Percentiles rank a stretch among this genome's conserved stretches.
phyloP scores from a whole-genome alignment of 768 basidiomycete genomes.

The Tricholoma flavovirens region DNA sequence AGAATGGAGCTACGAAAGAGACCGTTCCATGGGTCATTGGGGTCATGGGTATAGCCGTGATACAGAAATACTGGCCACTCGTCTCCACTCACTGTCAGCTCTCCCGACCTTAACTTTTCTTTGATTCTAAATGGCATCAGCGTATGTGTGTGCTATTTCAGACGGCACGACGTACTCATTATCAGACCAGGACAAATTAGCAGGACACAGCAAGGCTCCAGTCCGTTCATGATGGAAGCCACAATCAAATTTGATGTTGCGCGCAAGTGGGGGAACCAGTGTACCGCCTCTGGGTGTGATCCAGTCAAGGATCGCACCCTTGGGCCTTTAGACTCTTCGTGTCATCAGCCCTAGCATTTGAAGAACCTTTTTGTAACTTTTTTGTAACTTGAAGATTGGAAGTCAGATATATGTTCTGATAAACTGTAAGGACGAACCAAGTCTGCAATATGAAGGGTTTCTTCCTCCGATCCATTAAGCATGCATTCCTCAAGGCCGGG shows the following conservation, averaged over 20 bases:
- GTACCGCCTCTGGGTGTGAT: conserved; percentile 15
- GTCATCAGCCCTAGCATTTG: conserved; percentile 15
- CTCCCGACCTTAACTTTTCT: neutral
- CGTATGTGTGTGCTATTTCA: neutral
- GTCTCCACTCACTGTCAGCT: neutral
- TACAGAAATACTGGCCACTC: neutral
- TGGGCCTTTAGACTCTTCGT: conserved; percentile 16
- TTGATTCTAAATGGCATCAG: neutral
- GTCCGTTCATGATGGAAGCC: conserved; percentile 11
- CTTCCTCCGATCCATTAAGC: conserved; percentile 15
- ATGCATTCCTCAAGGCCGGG: conserved; percentile 9
- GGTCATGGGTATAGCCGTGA: neutral
- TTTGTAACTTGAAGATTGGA: conserved; percentile 15
- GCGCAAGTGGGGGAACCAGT: conserved; percentile 6
- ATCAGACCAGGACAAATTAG: neutral
- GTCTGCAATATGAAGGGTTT: conserved; percentile 13
- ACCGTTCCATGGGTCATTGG: neutral
- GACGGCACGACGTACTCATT: neutral
- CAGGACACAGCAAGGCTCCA: conserved; percentile 14
- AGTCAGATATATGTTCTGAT: too few relatives aligned
- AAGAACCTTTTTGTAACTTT: conserved; percentile 22
- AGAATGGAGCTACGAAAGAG: neutral
- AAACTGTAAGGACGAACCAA: conserved; percentile 7
- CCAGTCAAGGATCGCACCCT: conserved; percentile 18
- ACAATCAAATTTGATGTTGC: conserved; percentile 6